Evolutionary conservation across 2,329 filamentous ascomycete species (phyloP), one percentile per base, ranked within the genome.

Genomic region (Acrodontium crateriforme): DNA sequence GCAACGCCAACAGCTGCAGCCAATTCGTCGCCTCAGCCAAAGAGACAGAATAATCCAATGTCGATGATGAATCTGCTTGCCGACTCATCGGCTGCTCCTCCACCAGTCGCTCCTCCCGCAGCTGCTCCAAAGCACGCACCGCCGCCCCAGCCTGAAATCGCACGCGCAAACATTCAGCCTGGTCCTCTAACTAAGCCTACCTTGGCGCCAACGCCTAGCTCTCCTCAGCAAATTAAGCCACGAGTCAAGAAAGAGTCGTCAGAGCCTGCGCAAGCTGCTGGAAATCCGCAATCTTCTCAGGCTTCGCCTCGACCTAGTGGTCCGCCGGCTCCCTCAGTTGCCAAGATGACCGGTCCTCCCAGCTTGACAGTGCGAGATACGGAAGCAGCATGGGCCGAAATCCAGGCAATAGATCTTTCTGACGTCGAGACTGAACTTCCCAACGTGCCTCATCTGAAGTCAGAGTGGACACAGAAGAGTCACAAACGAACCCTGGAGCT

Each of bases 31-130:
- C 52, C 27, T 13, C 21, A 49, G 22, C 47, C 54, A 13, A 37
- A 42, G 12, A 74, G 84, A 52, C 67, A 76, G 21, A 76, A 78
- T 33, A 80, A 92, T 51, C 79, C 85, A 29, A 94, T 94, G 85
- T 89, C 85, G 4, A 89, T 95, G 49, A 89, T 83, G 40, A 94
- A 85, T 51, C 91, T 95, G 34, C 74, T 95, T 23, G 87, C 83
- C 3, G 84, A 72, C 41, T 68, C 79, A 16, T 21, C 23, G 20
- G 32, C 22, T 18, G 30, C 37, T 23, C 23, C 36, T 16, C 21
- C 25, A 13, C 30, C 33, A n/a, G n/a, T n/a, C n/a, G n/a, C n/a
- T n/a, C n/a, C n/a, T 10, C 29, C 38, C 14, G 11, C 34, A 5
- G 29, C 34, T 22, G 20, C 20, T 22, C 10, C 10, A 22, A 22